phyloP scores from a whole-genome alignment of 139 green algal genomes.

The Volvox africanus region DNA sequence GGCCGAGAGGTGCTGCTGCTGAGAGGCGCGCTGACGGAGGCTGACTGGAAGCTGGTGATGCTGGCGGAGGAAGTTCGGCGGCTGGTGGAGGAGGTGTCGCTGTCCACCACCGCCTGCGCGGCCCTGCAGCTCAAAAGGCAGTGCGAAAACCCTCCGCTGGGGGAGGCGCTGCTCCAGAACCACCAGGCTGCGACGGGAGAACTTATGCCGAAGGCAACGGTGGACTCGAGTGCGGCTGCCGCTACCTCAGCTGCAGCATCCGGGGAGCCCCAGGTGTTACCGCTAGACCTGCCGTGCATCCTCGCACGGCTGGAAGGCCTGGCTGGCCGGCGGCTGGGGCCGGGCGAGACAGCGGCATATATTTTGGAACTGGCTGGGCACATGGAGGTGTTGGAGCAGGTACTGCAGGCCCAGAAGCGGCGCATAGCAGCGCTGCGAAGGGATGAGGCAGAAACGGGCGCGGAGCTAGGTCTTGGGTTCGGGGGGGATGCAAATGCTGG shows the following conservation, averaged over 20 bases:
- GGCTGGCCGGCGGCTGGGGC: slow-evolving; percentile 18
- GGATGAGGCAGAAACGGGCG: not conserved
- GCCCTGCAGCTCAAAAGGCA: slow-evolving; percentile 3
- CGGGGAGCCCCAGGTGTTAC: not conserved
- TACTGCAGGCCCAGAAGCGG: not conserved
- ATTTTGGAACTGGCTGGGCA: slow-evolving; percentile 31
- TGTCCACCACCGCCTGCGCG: slow-evolving; percentile 13
- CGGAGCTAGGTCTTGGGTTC: not conserved
- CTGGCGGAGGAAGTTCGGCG: slow-evolving; percentile 45
- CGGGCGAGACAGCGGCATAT: slow-evolving; percentile 35
- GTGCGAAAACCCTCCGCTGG: not conserved
- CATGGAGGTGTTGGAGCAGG: slow-evolving; percentile 35
- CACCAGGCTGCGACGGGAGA: too few relatives aligned
- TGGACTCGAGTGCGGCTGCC: too few relatives aligned
- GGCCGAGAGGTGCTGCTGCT: not conserved
- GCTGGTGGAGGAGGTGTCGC: slow-evolving; percentile 39
- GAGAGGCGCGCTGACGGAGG: slow-evolving; percentile 33
- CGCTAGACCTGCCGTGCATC: slow-evolving; percentile 12
- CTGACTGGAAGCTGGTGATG: slow-evolving; percentile 57
- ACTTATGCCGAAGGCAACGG: too few relatives aligned
- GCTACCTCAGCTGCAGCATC: not conserved
- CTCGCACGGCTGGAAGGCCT: slow-evolving; percentile 35
- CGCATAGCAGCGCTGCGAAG: not conserved
- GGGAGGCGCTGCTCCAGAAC: not conserved
- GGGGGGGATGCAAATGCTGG: not conserved